Conservation (phyloP, 2,329 filamentous ascomycete species). For the Monilinia fructigena region DNA sequence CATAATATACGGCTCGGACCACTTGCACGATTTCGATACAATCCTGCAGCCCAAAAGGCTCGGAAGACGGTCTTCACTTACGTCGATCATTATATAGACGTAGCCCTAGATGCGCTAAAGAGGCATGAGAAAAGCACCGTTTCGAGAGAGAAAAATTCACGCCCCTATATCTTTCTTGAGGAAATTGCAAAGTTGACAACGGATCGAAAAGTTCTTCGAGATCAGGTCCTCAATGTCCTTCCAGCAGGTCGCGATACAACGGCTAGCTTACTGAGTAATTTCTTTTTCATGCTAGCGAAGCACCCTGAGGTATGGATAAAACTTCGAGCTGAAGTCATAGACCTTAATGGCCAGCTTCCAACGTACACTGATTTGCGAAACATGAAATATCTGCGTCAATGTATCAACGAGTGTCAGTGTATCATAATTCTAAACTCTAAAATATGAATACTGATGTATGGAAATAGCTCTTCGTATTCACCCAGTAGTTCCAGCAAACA, state of each 20-base stretch:
- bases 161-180: slow-evolving; percentile 46
- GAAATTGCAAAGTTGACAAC: slow-evolving; percentile 48
- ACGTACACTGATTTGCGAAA: slow-evolving; percentile 50
- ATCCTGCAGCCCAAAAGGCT: neutral
- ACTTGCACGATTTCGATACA: slow-evolving; percentile 7
- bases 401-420: slow-evolving; percentile 54
- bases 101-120: slow-evolving; percentile 3
- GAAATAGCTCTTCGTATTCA: slow-evolving; percentile 37
- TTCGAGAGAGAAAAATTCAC: neutral
- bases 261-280: slow-evolving; percentile 41
- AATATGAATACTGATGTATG: neutral
- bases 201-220: slow-evolving; percentile 43
- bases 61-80: neutral
- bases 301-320: slow-evolving; percentile 38
- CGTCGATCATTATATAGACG: slow-evolving; percentile 19
- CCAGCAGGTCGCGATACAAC: slow-evolving; percentile 47
- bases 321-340: slow-evolving; percentile 35
- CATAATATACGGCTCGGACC: slow-evolving; percentile 10
- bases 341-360: slow-evolving; percentile 41
- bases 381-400: slow-evolving; percentile 54
- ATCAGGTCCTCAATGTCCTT: slow-evolving; percentile 40
- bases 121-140: neutral
- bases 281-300: slow-evolving; percentile 35
- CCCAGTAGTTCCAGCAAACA: slow-evolving; percentile 44
- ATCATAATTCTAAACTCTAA: neutral